Conservation (phyloP, 805 yeast species). For the Pichia paraexigua region DNA sequence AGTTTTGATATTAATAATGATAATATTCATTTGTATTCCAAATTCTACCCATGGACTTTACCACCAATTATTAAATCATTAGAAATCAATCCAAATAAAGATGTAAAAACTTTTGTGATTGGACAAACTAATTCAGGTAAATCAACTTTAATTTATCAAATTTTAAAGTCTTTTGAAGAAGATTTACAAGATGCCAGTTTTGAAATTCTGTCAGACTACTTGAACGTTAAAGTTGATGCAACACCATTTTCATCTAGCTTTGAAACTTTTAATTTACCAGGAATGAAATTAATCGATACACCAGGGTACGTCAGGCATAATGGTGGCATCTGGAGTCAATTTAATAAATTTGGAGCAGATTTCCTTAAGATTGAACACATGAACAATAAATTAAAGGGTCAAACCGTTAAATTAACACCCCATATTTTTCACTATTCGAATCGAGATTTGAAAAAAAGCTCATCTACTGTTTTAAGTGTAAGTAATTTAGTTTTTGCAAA, state of each 20-base stretch:
- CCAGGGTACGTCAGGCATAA: constrained; percentile 22
- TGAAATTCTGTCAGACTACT: background rate
- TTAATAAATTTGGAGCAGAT: constrained; percentile 9
- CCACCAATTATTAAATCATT: constrained; percentile 3
- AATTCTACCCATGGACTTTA: constrained; percentile 1
- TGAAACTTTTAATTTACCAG: constrained; percentile 11
- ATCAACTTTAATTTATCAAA: constrained; percentile 13
- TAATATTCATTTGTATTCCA: constrained; percentile 5
- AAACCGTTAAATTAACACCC: background rate
- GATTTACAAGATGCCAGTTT: background rate
- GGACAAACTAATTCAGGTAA: constrained; percentile 28
- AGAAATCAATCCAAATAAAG: background rate
- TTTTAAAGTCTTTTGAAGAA: constrained; percentile 3
- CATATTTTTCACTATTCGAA: background rate
- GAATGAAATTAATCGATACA: constrained; percentile 20
- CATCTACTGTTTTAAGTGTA: background rate
- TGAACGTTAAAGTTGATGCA: constrained; percentile 2
- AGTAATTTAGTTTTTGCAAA: background rate
- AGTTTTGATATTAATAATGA: background rate
- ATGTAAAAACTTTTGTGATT: constrained; percentile 16
- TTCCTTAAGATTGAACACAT: background rate
- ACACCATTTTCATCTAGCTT: constrained; percentile 7
- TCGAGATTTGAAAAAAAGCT: background rate
- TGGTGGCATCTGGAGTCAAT: constrained; percentile 17
- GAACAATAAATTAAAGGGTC: background rate